Percentiles rank a stretch among this genome's conserved stretches.
Evolutionary conservation across 1,284 basidiomycete genomes (phyloP).

Genomic region (Apiotrichum akiyoshidainum): DNA sequence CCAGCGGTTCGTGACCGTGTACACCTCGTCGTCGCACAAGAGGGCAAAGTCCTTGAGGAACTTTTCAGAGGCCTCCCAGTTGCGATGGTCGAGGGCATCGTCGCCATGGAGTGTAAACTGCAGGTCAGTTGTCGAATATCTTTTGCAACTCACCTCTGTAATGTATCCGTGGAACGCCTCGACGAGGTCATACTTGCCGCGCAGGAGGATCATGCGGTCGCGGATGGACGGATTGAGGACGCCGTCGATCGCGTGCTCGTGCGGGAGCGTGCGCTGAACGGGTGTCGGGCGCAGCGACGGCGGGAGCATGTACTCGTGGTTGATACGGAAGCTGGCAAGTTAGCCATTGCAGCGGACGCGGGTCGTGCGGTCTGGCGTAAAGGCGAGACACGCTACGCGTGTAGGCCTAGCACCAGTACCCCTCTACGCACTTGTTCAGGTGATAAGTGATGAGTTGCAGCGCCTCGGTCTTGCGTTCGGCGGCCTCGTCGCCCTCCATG

Average conservation of each 20-base stretch:
- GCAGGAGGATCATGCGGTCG: slow-evolving; percentile 79
- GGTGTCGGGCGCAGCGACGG: slow-evolving; percentile 77
- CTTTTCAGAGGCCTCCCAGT: slow-evolving; percentile 80
- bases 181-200: slow-evolving; percentile 54
- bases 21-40: slow-evolving; percentile 45
- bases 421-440: slow-evolving; percentile 63
- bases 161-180: slow-evolving; percentile 37
- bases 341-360: too few species aligned
- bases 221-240: slow-evolving; percentile 80
- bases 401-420: background rate
- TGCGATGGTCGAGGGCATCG: slow-evolving; percentile 77
- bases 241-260: slow-evolving; percentile 84
- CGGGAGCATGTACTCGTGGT: slow-evolving; percentile 75
- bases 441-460: slow-evolving; percentile 64
- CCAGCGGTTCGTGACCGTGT: slow-evolving; percentile 45
- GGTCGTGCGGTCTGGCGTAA: too few species aligned
- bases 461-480: slow-evolving; percentile 38
- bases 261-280: slow-evolving; percentile 80
- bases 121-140: background rate
- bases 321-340: slow-evolving; percentile 45
- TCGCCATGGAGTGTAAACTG: slow-evolving; percentile 80
- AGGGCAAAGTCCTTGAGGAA: slow-evolving; percentile 72
- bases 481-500: slow-evolving; percentile 29
- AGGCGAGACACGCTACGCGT: too few species aligned
- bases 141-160: slow-evolving; percentile 29